Evolutionary conservation across 768 basidiomycete genomes (phyloP).

Genomic region (Lactifluus subvellereus): DNA sequence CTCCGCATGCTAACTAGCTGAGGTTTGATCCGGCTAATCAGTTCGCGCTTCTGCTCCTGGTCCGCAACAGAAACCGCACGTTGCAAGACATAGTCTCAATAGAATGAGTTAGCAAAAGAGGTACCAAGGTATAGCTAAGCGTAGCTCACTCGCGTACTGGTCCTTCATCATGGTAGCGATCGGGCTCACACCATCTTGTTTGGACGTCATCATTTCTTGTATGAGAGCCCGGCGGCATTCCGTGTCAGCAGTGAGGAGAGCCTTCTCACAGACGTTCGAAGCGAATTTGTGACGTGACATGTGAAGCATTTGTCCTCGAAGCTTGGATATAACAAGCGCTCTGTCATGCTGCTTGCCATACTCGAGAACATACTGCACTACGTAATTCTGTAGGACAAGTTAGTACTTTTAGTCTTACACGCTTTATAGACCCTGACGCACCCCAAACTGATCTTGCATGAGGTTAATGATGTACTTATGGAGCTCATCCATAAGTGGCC

Average conservation of each 20-base stretch:
- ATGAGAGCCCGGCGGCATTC: constrained; percentile 66
- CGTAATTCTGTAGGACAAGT: constrained; percentile 66
- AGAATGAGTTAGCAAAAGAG: constrained; percentile 6
- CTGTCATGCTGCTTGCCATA: constrained; percentile 69
- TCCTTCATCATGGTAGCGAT: constrained; percentile 78
- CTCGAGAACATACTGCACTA: constrained; percentile 89
- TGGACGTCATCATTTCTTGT: constrained; percentile 70
- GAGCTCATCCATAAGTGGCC: constrained; percentile 76
- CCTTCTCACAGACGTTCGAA: constrained; percentile 94
- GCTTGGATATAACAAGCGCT: constrained; percentile 54
- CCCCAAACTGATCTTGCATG: constrained; percentile 90
- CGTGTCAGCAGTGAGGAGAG: constrained; percentile 57
- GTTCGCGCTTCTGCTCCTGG: constrained; percentile 60
- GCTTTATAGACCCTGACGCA: constrained; percentile 35
- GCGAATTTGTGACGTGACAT: constrained; percentile 90
- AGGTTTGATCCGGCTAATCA: constrained; percentile 58
- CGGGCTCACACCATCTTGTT: constrained; percentile 58
- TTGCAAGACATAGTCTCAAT: constrained; percentile 79
- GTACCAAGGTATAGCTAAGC: not conserved
- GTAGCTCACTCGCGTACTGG: constrained; percentile 74
- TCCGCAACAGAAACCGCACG: constrained; percentile 65
- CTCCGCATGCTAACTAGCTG: constrained; percentile 66
- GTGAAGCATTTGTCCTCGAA: constrained; percentile 71
- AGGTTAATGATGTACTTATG: constrained; percentile 62
- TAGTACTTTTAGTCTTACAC: constrained; percentile 10